Evolutionary conservation across 2,329 filamentous ascomycete species (phyloP).

Genomic region (Basipetospora chlamydospora): DNA sequence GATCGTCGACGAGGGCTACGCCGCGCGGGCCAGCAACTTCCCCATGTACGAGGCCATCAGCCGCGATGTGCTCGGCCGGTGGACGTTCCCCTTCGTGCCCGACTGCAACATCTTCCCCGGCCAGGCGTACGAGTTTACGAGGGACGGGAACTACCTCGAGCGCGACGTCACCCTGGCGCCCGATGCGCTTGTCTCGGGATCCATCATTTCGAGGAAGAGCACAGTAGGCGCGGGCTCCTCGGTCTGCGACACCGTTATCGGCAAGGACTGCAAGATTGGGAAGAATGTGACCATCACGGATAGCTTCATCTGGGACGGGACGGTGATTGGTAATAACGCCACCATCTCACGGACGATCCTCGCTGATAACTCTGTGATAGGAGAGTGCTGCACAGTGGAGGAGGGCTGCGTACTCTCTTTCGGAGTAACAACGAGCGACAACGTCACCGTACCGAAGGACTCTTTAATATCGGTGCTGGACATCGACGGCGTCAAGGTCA

Average conservation of each 20-base stretch:
- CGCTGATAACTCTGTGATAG: conserved; percentile 57
- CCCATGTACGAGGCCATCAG: conserved; percentile 83
- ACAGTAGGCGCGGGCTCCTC: conserved; percentile 57
- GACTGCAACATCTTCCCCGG: conserved; percentile 72
- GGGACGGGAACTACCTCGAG: conserved; percentile 36
- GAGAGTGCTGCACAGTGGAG: conserved; percentile 53
- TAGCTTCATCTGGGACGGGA: conserved; percentile 80
- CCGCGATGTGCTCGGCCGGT: conserved; percentile 71
- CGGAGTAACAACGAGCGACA: conserved; percentile 56
- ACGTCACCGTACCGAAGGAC: conserved; percentile 27
- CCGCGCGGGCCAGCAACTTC: conserved; percentile 71
- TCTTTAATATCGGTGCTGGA: conserved; percentile 21
- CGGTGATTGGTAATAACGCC: conserved; percentile 59
- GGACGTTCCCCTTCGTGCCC: conserved; percentile 79
- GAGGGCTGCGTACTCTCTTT: conserved; percentile 68
- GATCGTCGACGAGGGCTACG: conserved; percentile 69
- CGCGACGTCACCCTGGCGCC: conserved; percentile 59
- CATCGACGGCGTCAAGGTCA: conserved; percentile 20
- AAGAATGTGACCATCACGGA: conserved; percentile 65
- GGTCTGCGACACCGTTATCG: conserved; percentile 66
- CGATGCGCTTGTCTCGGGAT: conserved; percentile 54
- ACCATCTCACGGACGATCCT: conserved; percentile 60
- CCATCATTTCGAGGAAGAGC: conserved; percentile 64
- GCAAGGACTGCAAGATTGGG: conserved; percentile 74
- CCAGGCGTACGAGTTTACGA: conserved; percentile 57